These are phyloP conservation scores for Balansia obtecta DNA, from an alignment of 2,329 filamentous ascomycete species.

Conservation along the genomic window DNA sequence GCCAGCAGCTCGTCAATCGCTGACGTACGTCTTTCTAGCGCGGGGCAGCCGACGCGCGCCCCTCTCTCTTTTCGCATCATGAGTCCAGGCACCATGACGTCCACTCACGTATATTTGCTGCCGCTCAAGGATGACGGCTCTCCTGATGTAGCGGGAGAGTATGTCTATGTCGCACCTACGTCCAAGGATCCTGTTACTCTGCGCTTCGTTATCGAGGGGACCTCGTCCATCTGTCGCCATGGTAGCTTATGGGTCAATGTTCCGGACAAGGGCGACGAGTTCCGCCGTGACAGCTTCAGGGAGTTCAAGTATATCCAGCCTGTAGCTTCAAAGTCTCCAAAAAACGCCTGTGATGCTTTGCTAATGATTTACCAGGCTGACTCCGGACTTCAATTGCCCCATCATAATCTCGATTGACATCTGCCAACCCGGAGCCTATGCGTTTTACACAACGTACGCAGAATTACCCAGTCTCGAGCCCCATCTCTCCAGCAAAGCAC, in stretches of 20 bases:
- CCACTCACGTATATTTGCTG: conserved; percentile 70
- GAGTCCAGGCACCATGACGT: conserved; percentile 49
- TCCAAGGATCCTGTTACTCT: conserved; percentile 65
- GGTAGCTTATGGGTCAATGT: conserved; percentile 97
- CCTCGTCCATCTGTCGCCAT: conserved; percentile 87
- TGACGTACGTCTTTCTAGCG: conserved; percentile 5
- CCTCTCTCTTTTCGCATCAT: conserved; percentile 29
- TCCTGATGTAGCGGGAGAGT: conserved; percentile 76
- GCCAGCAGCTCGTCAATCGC: background rate
- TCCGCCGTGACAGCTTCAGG: conserved; percentile 66
- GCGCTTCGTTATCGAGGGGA: conserved; percentile 85
- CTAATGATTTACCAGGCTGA: conserved; percentile 43
- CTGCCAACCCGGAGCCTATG: conserved; percentile 71
- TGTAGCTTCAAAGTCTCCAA: background rate
- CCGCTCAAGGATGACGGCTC: conserved; percentile 88
- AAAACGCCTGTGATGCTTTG: background rate
- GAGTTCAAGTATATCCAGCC: conserved; percentile 68
- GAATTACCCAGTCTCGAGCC: conserved; percentile 58
- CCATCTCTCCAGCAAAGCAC: conserved; percentile 12
- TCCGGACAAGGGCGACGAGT: conserved; percentile 61
- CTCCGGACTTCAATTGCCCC: conserved; percentile 83
- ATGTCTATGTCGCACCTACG: conserved; percentile 76
- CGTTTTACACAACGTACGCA: conserved; percentile 87
- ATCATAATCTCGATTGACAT: conserved; percentile 86
- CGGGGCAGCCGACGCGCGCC: conserved; percentile 9